Conservation (phyloP, 805 yeast species). For the Jamesozyma lodderae region DNA sequence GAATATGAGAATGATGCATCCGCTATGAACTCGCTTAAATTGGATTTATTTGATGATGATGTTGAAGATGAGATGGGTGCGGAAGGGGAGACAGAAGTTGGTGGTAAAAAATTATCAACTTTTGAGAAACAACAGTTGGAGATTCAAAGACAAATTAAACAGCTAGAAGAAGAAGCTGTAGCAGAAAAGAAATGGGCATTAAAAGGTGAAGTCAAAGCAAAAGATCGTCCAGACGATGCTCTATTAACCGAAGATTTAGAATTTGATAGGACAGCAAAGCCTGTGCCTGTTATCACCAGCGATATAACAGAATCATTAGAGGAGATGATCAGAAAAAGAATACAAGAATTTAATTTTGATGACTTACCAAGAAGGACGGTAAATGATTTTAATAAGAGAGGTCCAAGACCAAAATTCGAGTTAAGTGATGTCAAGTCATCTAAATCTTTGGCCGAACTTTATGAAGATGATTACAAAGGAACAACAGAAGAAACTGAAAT, state of each 20-base stretch:
- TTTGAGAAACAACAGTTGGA: conserved; percentile 76
- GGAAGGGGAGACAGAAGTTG: conserved; percentile 21
- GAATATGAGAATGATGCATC: conserved; percentile 54
- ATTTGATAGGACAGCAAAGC: conserved; percentile 88
- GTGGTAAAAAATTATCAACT: conserved; percentile 42
- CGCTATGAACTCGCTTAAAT: conserved; percentile 52
- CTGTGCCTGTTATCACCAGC: conserved; percentile 89
- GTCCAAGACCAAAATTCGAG: conserved; percentile 43
- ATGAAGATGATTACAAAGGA: conserved; percentile 76
- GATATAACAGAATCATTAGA: conserved; percentile 82
- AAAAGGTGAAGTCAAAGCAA: conserved; percentile 83
- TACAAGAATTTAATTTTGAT: conserved; percentile 67
- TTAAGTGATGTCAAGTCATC: conserved; percentile 76
- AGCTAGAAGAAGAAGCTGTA: conserved; percentile 76
- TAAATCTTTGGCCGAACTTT: conserved; percentile 83
- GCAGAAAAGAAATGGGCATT: conserved; percentile 91
- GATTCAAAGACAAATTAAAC: conserved; percentile 66
- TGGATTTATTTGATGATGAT: conserved; percentile 45
- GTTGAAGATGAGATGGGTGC: conserved; percentile 24
- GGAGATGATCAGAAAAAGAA: conserved; percentile 78
- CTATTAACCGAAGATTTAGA: conserved; percentile 73
- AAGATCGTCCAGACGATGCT: conserved; percentile 77
- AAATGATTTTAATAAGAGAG: conserved; percentile 53
- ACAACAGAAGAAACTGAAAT: conserved; percentile 39
- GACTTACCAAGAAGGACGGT: conserved; percentile 71